These are phyloP conservation scores for Entomophthora muscae DNA, from an alignment of 371 early-diverging fungal genomes.

Conservation along the genomic window DNA sequence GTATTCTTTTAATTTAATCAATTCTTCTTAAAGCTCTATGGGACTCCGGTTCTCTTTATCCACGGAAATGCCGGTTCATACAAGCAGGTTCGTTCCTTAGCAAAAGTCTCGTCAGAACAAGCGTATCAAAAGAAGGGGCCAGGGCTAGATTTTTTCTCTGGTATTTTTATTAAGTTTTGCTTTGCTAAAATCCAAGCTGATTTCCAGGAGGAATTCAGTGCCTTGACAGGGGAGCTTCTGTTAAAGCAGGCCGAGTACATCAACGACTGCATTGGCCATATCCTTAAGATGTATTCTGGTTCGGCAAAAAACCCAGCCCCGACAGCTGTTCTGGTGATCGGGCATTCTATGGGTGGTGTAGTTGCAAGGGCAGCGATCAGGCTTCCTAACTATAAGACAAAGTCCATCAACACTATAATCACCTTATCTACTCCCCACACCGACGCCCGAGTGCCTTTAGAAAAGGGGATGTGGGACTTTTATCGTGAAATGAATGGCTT, in stretches of 20 bases:
- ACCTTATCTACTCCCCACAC: conserved; percentile 88
- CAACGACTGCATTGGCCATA: conserved; percentile 71
- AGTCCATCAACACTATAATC: conserved; percentile 63
- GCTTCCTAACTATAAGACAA: conserved; percentile 47
- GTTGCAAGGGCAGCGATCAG: conserved; percentile 72
- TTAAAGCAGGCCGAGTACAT: conserved; percentile 67
- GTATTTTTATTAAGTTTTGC: conserved; percentile 17
- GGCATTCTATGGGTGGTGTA: conserved; percentile 95
- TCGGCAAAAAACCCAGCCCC: conserved; percentile 22
- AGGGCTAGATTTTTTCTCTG: conserved; percentile 70
- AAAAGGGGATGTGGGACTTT: conserved; percentile 49
- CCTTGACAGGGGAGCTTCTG: conserved; percentile 60
- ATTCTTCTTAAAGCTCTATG: conserved; percentile 23
- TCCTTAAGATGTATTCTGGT: conserved; percentile 40
- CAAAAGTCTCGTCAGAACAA: conserved; percentile 22
- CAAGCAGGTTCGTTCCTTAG: conserved; percentile 74
- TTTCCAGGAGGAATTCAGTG: conserved; percentile 82
- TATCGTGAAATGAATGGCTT: conserved; percentile 57
- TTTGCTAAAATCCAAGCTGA: conserved; percentile 33
- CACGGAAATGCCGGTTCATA: conserved; percentile 91
- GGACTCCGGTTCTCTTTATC: conserved; percentile 79
- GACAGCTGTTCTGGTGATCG: conserved; percentile 66
- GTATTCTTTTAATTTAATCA: no score
- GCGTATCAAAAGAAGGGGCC: conserved; percentile 18
- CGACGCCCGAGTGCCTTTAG: conserved; percentile 65